phyloP scores from a whole-genome alignment of 2,329 filamentous ascomycete genomes.

The Microcyclospora pomicola region DNA sequence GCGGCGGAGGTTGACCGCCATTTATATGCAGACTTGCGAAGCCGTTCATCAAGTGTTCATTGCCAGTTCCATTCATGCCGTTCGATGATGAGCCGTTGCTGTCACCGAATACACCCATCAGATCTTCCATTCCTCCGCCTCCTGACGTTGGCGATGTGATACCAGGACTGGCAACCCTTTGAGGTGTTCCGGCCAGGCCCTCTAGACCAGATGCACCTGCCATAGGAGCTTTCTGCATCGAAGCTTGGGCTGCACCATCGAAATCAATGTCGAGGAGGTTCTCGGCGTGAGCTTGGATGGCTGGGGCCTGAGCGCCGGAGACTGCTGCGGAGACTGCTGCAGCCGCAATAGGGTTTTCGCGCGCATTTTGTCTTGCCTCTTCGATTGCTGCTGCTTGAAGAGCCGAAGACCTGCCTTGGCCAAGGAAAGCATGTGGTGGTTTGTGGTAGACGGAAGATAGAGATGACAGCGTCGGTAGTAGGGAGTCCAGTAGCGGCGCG shows the following conservation, averaged over 20 bases:
- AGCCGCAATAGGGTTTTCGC: conserved; percentile 86
- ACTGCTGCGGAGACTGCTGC: conserved; percentile 57
- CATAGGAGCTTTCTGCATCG: conserved; percentile 52
- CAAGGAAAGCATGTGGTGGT: conserved; percentile 93
- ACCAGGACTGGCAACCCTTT: conserved; percentile 52
- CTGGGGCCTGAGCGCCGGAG: conserved; percentile 25
- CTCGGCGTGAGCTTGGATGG: conserved; percentile 67
- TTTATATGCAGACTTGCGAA: conserved; percentile 71
- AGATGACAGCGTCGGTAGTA: conserved; percentile 85
- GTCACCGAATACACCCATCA: conserved; percentile 57
- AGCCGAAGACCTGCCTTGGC: conserved; percentile 83
- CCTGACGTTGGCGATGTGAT: conserved; percentile 28
- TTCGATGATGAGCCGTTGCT: conserved; percentile 16
- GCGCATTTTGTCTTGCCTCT: conserved; percentile 82
- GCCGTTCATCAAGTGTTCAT: conserved; percentile 58
- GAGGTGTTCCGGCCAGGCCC: conserved; percentile 49
- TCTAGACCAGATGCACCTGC: conserved; percentile 37
- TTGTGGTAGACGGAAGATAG: conserved; percentile 97
- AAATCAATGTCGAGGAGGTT: conserved; percentile 95
- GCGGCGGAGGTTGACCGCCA: conserved; percentile 49
- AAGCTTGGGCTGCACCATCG: conserved; percentile 85
- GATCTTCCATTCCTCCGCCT: conserved; percentile 56
- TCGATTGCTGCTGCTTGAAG: conserved; percentile 93
- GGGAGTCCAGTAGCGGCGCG: conserved; percentile 67
- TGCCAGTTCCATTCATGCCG: conserved; percentile 15